Percentiles rank a stretch among this genome's conserved stretches.
phyloP scores from a whole-genome alignment of 305 asterid species.

The Solanum chacoense region DNA sequence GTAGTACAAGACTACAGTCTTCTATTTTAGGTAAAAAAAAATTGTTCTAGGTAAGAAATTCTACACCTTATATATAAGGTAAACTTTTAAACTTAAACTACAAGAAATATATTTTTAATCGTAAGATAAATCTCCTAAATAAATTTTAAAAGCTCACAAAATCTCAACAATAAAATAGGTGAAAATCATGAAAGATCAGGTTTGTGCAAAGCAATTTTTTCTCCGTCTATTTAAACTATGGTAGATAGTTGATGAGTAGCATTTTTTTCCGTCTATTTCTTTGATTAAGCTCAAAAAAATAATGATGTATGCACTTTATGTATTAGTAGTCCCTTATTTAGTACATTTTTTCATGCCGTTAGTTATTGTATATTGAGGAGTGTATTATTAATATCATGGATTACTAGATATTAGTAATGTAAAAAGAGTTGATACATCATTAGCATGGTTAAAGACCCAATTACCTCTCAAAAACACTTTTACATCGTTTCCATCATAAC shows the following conservation, averaged over 20 bases:
- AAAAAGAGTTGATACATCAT: neutral
- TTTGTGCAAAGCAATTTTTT: neutral
- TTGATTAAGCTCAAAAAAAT: too few species aligned
- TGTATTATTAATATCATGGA: neutral
- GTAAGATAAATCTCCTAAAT: neutral
- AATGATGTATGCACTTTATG: too few species aligned
- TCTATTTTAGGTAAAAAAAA: neutral
- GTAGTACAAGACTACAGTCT: neutral
- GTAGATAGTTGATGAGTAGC: neutral
- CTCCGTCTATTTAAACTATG: neutral
- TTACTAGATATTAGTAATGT: too few species aligned
- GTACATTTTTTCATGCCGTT: too few species aligned
- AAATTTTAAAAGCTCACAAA: neutral
- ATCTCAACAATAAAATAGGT: neutral
- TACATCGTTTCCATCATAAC: neutral
- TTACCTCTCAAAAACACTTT: neutral
- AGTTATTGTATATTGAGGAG: too few species aligned
- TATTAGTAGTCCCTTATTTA: too few species aligned
- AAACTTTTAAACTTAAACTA: neutral
- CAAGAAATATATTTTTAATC: neutral
- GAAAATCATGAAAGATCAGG: neutral
- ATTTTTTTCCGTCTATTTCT: neutral
- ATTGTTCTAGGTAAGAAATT: neutral
- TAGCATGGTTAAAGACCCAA: neutral
- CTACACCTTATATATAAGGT: neutral